Evolutionary conservation across 331 rosid genomes (phyloP), one percentile per base, ranked within the genome.

Genomic region (Pyrus hybrid): DNA sequence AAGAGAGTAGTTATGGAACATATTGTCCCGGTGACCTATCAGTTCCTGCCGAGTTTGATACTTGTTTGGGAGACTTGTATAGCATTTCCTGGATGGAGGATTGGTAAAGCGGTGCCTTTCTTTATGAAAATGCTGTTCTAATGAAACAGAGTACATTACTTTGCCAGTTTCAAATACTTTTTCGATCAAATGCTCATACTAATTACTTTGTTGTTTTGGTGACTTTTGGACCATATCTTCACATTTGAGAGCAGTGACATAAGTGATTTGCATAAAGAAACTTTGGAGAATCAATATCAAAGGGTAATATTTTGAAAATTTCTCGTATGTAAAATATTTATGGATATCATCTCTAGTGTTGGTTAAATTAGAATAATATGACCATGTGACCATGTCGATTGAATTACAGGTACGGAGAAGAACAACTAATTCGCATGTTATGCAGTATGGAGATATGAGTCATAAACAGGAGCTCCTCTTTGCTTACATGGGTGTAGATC

Each of bases 1-100:
- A 0, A 0, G 95, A 93, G 78, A 13, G 5, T 57, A 93, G 98
- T 61, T 90, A 4, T 37, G 93, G 71, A 29, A 56, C 51, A 49
- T 93, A 93, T 23, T 93, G 97, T 67, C 78, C 87, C 1, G 60
- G 3, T 0, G 1, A 29, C 22, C 49, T 64, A 5, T 0, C 29
- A 21, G 22, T 76, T 69, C 81, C 81, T 0, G 8, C 17, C n/a
- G 81, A 37, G 10, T 79, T 76, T n/a, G 49, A 22, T 11, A 80
- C 83, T 60, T 93, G 96, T 68, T 79, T 93, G 77, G 98, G 98
- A 63, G 98, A 90, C 74, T 0, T 73, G 7, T 93, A 80, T 16
- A 93, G 96, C 72, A 18, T 87, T 83, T 72, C 96, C 25, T 93
- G 98, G 98, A 30, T 64, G 68, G 68, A 64, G 23, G 68, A 64